These are phyloP conservation scores for Gaeumannomyces sp. DNA, from an alignment of 2,329 filamentous ascomycete genomes.

Conservation along the genomic window DNA sequence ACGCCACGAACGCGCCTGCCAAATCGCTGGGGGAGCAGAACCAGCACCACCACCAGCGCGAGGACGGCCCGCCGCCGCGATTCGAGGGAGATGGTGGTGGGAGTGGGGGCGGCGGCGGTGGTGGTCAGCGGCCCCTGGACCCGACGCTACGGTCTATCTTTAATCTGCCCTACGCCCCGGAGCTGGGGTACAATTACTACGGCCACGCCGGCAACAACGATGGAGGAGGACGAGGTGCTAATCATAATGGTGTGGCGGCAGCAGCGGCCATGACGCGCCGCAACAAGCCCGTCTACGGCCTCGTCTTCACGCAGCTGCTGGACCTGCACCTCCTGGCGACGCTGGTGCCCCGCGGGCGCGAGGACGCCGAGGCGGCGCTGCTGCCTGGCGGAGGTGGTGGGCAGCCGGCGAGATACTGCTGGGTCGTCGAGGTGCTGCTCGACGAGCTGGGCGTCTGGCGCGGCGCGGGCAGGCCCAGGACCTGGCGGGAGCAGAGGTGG, in stretches of 20 bases:
- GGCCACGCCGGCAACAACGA: background rate
- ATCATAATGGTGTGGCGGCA: background rate
- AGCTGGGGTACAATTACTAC: constrained; percentile 11
- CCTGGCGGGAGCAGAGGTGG: constrained; percentile 48
- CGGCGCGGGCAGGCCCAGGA: constrained; percentile 20
- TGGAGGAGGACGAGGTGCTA: background rate
- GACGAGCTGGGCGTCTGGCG: constrained; percentile 44
- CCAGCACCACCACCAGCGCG: constrained; percentile 8
- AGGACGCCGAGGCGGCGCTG: constrained; percentile 31
- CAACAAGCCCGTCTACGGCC: constrained; percentile 47
- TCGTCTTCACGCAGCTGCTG: constrained; percentile 47
- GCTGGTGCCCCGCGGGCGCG: constrained; percentile 31
- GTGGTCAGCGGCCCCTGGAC: constrained; percentile 25
- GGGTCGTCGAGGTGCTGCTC: constrained; percentile 45
- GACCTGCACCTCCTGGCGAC: constrained; percentile 50
- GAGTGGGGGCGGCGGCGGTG: constrained; percentile 6
- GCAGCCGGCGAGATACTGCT: constrained; percentile 24
- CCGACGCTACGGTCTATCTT: constrained; percentile 46
- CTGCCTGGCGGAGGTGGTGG: constrained; percentile 15
- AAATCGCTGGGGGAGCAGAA: constrained; percentile 5
- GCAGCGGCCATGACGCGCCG: constrained; percentile 19
- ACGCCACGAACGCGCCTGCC: constrained; percentile 36
- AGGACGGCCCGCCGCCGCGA: constrained; percentile 2
- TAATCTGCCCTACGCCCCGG: constrained; percentile 24
- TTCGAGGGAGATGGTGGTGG: constrained; percentile 6